These are phyloP conservation scores for Aspergillus cavernicola DNA, from an alignment of 495 filamentous ascomycete genomes.

Conservation along the genomic window DNA sequence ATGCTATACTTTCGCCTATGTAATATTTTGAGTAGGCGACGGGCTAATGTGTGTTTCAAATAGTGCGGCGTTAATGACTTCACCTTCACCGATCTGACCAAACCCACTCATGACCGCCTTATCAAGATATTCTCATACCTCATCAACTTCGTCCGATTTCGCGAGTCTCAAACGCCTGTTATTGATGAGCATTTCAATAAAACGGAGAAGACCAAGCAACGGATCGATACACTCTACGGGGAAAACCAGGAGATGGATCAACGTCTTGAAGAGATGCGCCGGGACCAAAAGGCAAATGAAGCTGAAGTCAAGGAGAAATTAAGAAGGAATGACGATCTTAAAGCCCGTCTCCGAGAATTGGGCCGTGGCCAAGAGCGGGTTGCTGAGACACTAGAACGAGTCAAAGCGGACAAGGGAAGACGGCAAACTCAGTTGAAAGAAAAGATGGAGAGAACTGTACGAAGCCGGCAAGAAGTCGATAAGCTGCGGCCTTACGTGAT, in stretches of 20 bases:
- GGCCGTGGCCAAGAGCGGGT: slow-evolving; percentile 74
- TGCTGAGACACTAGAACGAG: slow-evolving; percentile 69
- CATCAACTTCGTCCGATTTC: slow-evolving; percentile 97
- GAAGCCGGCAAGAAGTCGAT: slow-evolving; percentile 67
- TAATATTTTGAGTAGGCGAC: not conserved
- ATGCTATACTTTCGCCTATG: slow-evolving; percentile 4
- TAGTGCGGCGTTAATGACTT: slow-evolving; percentile 89
- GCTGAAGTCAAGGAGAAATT: slow-evolving; percentile 75
- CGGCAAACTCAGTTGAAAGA: slow-evolving; percentile 73
- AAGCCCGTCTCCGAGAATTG: slow-evolving; percentile 71
- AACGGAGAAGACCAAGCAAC: slow-evolving; percentile 74
- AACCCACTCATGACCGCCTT: slow-evolving; percentile 81
- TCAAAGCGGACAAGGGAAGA: slow-evolving; percentile 66
- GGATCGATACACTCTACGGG: slow-evolving; percentile 77
- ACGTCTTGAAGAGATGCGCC: slow-evolving; percentile 75
- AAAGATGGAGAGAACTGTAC: slow-evolving; percentile 61
- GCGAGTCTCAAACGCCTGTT: slow-evolving; percentile 77
- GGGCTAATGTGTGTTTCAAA: slow-evolving; percentile 2
- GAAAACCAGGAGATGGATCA: slow-evolving; percentile 85
- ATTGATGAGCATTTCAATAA: slow-evolving; percentile 93
- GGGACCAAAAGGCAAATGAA: slow-evolving; percentile 72
- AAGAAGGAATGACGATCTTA: slow-evolving; percentile 77
- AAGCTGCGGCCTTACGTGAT: slow-evolving; percentile 90
- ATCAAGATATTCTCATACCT: slow-evolving; percentile 91
- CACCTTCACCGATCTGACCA: slow-evolving; percentile 82